Evolutionary conservation across 148 eudicot genomes (phyloP).

Genomic region (Vaccinium macrocarpon): DNA sequence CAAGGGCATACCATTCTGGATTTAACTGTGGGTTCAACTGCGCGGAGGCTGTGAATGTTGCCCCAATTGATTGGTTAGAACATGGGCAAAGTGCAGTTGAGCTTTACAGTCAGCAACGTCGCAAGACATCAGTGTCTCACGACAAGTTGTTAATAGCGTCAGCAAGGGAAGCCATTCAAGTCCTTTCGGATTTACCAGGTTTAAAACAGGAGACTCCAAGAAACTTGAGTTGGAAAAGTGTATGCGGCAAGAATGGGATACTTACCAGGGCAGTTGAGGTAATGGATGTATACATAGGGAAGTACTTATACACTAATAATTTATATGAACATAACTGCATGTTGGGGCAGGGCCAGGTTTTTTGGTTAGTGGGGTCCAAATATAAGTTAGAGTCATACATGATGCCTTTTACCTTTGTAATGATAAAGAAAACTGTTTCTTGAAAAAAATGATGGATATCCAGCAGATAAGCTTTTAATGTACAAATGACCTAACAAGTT

Average conservation of each 20-base stretch:
- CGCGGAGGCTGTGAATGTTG: conserved; percentile 75
- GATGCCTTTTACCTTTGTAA: not conserved
- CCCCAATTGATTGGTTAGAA: conserved; percentile 60
- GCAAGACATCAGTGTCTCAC: conserved; percentile 64
- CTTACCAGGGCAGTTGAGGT: conserved; percentile 57
- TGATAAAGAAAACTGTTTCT: not conserved
- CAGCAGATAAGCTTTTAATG: not conserved
- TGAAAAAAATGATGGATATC: not conserved
- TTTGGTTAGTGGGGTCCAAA: not conserved
- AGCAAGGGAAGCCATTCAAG: conserved; percentile 43
- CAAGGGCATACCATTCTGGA: conserved; percentile 67
- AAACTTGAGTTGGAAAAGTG: conserved; percentile 44
- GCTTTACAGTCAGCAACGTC: conserved; percentile 50
- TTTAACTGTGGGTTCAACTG: conserved; percentile 73
- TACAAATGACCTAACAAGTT: not conserved
- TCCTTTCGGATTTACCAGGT: conserved; percentile 37
- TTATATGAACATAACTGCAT: not conserved
- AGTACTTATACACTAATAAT: not conserved
- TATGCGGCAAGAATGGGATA: conserved; percentile 53
- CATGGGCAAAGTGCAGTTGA: conserved; percentile 69
- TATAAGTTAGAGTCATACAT: not conserved
- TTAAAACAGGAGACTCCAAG: conserved; percentile 28
- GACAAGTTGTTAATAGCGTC: conserved; percentile 60
- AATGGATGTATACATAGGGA: not conserved
- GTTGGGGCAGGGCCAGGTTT: not conserved